Evolutionary conservation across 2,329 filamentous ascomycete species (phyloP).

Genomic region (Botryotinia calthae): DNA sequence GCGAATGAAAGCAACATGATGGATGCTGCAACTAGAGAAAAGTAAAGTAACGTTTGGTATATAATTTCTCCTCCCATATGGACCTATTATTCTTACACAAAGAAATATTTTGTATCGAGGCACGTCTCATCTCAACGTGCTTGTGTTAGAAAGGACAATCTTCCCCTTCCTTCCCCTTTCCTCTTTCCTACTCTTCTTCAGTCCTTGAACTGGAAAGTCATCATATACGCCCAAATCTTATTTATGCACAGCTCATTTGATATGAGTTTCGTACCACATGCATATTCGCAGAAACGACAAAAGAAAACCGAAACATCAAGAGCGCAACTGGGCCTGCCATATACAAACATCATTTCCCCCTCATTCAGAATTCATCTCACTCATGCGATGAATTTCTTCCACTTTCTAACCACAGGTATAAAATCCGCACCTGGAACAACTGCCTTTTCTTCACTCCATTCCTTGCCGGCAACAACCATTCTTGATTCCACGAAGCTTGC

Average conservation of each 20-base stretch:
- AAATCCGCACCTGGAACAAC: conserved; percentile 11
- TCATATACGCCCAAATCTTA: conserved; percentile 16
- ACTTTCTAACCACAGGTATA: conserved; percentile 19
- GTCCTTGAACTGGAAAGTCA: background rate
- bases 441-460: conserved; percentile 21
- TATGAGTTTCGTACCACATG: background rate
- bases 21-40: conserved; percentile 1
- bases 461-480: conserved; percentile 21
- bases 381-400: conserved; percentile 28
- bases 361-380: background rate
- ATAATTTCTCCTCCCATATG: conserved; percentile 11
- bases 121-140: conserved; percentile 6
- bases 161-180: background rate
- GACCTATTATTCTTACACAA: conserved; percentile 8
- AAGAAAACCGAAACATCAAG: conserved; percentile 2
- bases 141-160: background rate
- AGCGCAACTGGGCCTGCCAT: conserved; percentile 12
- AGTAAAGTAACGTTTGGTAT: conserved; percentile 6
- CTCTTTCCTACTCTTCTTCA: background rate
- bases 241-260: conserved; percentile 5
- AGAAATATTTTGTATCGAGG: conserved; percentile 8
- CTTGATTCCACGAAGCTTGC: conserved; percentile 19
- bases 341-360: conserved; percentile 16
- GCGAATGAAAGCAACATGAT: conserved; percentile 11
- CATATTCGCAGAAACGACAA: conserved; percentile 8